Conservation (phyloP, 805 yeast genomes). For the Saccharomycodes ludwigii region DNA sequence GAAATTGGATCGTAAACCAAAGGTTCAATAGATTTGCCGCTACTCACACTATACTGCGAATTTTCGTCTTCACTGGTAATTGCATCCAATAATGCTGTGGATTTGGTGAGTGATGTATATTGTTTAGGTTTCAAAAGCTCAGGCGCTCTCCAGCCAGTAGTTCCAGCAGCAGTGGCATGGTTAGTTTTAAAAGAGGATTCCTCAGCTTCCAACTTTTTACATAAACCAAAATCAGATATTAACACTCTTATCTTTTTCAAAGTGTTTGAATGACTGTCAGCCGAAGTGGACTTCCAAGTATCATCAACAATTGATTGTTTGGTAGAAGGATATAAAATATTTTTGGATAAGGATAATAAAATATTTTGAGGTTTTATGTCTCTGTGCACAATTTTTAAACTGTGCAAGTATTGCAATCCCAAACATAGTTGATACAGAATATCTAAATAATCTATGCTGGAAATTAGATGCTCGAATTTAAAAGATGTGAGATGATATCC, state of each 20-base stretch:
- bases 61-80: slow-evolving; percentile 13
- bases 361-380: slow-evolving; percentile 94
- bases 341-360: slow-evolving; percentile 61
- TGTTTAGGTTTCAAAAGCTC: slow-evolving; percentile 41
- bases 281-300: slow-evolving; percentile 4
- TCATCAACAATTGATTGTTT: slow-evolving; percentile 10
- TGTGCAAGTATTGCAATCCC: slow-evolving; percentile 80
- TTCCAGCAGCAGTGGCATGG: slow-evolving; percentile 87
- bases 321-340: slow-evolving; percentile 15
- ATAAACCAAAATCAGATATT: slow-evolving; percentile 92
- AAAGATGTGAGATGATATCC: slow-evolving; percentile 20
- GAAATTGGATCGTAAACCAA: slow-evolving; percentile 28
- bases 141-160: slow-evolving; percentile 98
- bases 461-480: slow-evolving; percentile 26
- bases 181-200: slow-evolving; percentile 92
- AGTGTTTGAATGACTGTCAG: slow-evolving; percentile 14
- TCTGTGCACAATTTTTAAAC: slow-evolving; percentile 84
- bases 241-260: slow-evolving; percentile 48
- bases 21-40: slow-evolving; percentile 19
- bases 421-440: slow-evolving; percentile 65
- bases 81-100: slow-evolving; percentile 5
- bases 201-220: slow-evolving; percentile 82
- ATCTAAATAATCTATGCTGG: slow-evolving; percentile 35
- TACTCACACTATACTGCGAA: slow-evolving; percentile 9
- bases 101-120: slow-evolving; percentile 8